A percentile compares a stretch with the other conserved stretches of the same genome.
Evolutionary conservation across 768 basidiomycete species (phyloP).

Genomic region (Russula dissimulans): DNA sequence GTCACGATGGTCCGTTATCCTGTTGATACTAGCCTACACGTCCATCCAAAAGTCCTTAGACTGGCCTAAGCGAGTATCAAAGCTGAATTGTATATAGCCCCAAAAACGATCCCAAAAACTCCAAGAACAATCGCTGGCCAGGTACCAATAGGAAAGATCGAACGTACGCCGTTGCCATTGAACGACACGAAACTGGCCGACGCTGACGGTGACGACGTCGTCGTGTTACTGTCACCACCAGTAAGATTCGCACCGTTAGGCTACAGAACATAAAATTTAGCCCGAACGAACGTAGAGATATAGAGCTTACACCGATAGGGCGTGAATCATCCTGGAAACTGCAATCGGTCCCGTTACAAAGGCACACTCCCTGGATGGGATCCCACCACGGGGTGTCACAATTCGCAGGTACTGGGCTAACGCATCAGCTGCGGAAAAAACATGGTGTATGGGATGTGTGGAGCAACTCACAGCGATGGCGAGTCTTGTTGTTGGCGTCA

Average conservation of each 20-base stretch:
- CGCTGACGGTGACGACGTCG: background rate
- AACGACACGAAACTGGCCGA: slow-evolving; percentile 11
- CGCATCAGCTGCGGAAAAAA: background rate
- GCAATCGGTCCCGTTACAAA: slow-evolving; percentile 49
- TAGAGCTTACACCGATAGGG: slow-evolving; percentile 48
- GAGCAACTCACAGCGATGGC: slow-evolving; percentile 44
- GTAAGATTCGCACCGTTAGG: slow-evolving; percentile 65
- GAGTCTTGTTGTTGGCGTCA: slow-evolving; percentile 35
- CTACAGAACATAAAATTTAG: slow-evolving; percentile 25
- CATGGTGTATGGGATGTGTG: background rate
- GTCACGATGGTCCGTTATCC: background rate
- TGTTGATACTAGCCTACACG: background rate
- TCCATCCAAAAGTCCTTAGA: background rate
- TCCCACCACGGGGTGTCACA: slow-evolving; percentile 80
- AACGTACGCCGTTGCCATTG: slow-evolving; percentile 16
- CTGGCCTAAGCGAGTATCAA: background rate
- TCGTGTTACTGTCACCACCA: slow-evolving; percentile 43
- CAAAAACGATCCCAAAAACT: slow-evolving; percentile 1
- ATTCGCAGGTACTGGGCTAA: slow-evolving; percentile 48
- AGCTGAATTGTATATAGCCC: background rate
- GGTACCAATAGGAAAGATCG: slow-evolving; percentile 3
- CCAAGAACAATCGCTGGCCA: slow-evolving; percentile 6
- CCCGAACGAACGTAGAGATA: slow-evolving; percentile 1
- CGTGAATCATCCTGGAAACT: slow-evolving; percentile 54
- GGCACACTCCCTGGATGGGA: slow-evolving; percentile 54